These are phyloP conservation scores for Porphyrellus cyaneotinctus DNA, from an alignment of 768 basidiomycete species.

Conservation along the genomic window DNA sequence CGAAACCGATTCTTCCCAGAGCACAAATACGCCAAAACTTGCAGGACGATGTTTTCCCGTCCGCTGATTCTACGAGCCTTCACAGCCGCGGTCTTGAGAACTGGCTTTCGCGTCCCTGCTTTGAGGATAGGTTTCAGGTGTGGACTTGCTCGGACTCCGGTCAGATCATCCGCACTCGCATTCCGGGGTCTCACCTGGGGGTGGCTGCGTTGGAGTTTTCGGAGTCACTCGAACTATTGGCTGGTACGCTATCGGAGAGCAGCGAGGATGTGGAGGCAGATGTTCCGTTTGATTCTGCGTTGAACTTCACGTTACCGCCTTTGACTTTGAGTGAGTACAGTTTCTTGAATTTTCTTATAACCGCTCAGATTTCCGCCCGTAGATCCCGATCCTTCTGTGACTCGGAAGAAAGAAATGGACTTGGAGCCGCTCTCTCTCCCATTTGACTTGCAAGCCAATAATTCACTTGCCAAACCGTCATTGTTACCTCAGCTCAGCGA, in stretches of 20 bases:
- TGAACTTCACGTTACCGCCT: constrained; percentile 16
- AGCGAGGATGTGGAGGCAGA: constrained; percentile 14
- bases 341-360: not conserved
- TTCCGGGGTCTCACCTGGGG: constrained; percentile 49
- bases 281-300: constrained; percentile 13
- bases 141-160: constrained; percentile 45
- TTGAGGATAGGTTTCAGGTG: constrained; percentile 64
- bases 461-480: not conserved
- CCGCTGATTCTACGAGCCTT: constrained; percentile 11
- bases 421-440: constrained; percentile 3
- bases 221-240: constrained; percentile 59
- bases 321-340: constrained; percentile 18
- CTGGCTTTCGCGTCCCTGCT: constrained; percentile 74
- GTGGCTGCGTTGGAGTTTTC: constrained; percentile 74
- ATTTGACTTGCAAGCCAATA: not conserved
- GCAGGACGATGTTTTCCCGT: constrained; percentile 25
- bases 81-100: constrained; percentile 54
- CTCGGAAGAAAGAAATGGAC: constrained; percentile 2
- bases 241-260: constrained; percentile 38
- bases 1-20: constrained; percentile 28
- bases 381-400: constrained; percentile 24
- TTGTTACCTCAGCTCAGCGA: not conserved
- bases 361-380: constrained; percentile 11
- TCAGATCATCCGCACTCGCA: constrained; percentile 33
- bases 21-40: constrained; percentile 33